phyloP scores from a whole-genome alignment of 2,329 filamentous ascomycete species.

The Trichoderma guizhouense region DNA sequence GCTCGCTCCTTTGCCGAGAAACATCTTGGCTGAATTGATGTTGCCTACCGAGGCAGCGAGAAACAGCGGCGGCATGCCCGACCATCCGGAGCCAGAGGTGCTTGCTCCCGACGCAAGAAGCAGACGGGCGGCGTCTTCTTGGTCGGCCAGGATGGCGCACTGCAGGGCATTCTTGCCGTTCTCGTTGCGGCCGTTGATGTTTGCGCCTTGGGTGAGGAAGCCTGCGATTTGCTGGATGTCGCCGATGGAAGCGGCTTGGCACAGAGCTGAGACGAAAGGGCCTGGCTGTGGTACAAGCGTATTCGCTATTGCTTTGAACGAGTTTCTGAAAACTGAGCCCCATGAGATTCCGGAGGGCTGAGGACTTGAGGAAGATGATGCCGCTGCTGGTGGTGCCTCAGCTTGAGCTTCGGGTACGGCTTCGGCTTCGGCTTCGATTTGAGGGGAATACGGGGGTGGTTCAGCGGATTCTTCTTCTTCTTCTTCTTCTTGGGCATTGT shows the following conservation, averaged over 20 bases:
- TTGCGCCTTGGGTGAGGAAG: conserved; percentile 34
- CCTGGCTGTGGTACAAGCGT: conserved; percentile 34
- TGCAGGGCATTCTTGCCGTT: conserved; percentile 34
- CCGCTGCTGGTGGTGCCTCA: neutral
- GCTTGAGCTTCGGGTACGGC: neutral
- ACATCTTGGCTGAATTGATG: conserved; percentile 26
- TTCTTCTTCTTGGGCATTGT: conserved; percentile 18
- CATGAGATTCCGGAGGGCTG: conserved; percentile 21
- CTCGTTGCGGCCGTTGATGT: conserved; percentile 36
- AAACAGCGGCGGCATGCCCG: conserved; percentile 33
- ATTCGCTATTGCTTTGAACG: conserved; percentile 36
- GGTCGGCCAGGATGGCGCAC: conserved; percentile 33
- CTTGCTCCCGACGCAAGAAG: conserved; percentile 34
- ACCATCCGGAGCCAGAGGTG: conserved; percentile 21
- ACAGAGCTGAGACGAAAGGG: conserved; percentile 37
- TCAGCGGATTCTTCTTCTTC: conserved; percentile 12
- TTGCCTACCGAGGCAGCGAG: conserved; percentile 32
- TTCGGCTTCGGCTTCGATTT: neutral
- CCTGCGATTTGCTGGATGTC: conserved; percentile 34
- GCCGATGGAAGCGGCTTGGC: conserved; percentile 33
- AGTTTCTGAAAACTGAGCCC: conserved; percentile 31
- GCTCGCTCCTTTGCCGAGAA: conserved; percentile 30
- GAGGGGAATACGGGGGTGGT: conserved; percentile 27
- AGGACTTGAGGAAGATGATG: conserved; percentile 17
- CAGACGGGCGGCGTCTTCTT: conserved; percentile 31